phyloP scores from a whole-genome alignment of 306 rosid genomes.

The Gillenia trifoliata region DNA sequence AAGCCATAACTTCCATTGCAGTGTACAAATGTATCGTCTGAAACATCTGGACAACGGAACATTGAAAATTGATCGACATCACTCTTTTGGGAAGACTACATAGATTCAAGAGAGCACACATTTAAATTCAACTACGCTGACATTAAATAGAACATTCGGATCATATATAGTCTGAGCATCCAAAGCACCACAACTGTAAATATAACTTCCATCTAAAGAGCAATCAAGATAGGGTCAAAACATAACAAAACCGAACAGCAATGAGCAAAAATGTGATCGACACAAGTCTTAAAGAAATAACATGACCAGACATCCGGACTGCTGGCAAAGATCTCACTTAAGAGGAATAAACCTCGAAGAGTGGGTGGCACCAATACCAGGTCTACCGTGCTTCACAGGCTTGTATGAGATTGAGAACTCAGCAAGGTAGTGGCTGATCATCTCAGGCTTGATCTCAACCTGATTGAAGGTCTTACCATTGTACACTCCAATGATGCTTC shows the following conservation, averaged over 20 bases:
- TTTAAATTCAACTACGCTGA: background rate
- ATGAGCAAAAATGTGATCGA: conserved; percentile 28
- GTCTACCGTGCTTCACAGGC: conserved; percentile 96
- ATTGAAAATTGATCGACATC: too few relatives aligned
- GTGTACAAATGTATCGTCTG: too few relatives aligned
- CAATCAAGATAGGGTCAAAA: background rate
- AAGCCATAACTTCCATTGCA: too few relatives aligned
- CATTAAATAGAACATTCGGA: background rate
- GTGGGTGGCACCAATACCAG: conserved; percentile 99
- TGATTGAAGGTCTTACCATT: conserved; percentile 93
- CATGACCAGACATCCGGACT: conserved; percentile 16
- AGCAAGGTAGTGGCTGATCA: conserved; percentile 91
- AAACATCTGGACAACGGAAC: too few relatives aligned
- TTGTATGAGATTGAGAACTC: conserved; percentile 95
- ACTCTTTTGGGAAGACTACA: background rate
- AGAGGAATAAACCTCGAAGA: conserved; percentile 97
- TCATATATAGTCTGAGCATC: background rate
- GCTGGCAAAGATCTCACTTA: conserved; percentile 46
- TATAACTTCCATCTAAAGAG: conserved; percentile 1
- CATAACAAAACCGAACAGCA: background rate
- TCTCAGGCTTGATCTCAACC: conserved; percentile 92
- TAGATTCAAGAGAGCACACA: background rate
- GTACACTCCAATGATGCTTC: conserved; percentile 84
- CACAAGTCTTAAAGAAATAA: conserved; percentile 18
- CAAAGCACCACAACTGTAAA: background rate